Evolutionary conservation across 2,329 filamentous ascomycete species (phyloP), one percentile per base, ranked within the genome.

Genomic region (Neodidymelliopsis sp.): DNA sequence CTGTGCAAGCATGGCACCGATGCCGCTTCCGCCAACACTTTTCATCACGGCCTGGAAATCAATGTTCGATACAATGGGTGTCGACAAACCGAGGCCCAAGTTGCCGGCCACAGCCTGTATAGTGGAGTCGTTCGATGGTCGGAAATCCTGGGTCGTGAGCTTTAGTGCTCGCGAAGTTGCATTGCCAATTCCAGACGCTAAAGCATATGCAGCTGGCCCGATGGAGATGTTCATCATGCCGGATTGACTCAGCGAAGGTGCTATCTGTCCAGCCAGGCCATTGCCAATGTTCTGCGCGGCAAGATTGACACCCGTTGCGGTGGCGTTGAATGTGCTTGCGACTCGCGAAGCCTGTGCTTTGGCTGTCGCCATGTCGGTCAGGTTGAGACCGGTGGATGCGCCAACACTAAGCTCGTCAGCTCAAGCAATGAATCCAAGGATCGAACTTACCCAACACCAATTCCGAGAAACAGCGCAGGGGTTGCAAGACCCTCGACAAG

Each of bases 101-200:
- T 68, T 69, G 1, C 55, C 56, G n/a, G 65, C 63, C 10, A 68
- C 48, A 3, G 37, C 53, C 36, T 56, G 55, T n/a, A 68, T 48
- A 22, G 54, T 55, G 3, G 53, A 49, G 12, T 33, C 49, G 11
- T 57, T 57, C 0, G 54, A 50, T 3, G 66, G 66, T 11, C 27
- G 16, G n/a, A 58, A 59, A 12, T 55, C 40, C 29, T 56, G 13
- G 11, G 53, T 40, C 10, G 65, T 67, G 18, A 69, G 30, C 4
- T 62, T 64, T 3, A 69, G 46, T 4, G 63, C 65, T 22, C 47
- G 56, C 13, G 63, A 57, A 19, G 53, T 66, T 13, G 58, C 63
- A 19, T 67, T 63, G 0, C 66, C 65, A 19, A 69, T 62, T 3
- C 66, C 66, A 20, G 63, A 59, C 12, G 65, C 66, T 20, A 69